Conservation (phyloP, 768 basidiomycete species). For the Podaxis sp. region DNA sequence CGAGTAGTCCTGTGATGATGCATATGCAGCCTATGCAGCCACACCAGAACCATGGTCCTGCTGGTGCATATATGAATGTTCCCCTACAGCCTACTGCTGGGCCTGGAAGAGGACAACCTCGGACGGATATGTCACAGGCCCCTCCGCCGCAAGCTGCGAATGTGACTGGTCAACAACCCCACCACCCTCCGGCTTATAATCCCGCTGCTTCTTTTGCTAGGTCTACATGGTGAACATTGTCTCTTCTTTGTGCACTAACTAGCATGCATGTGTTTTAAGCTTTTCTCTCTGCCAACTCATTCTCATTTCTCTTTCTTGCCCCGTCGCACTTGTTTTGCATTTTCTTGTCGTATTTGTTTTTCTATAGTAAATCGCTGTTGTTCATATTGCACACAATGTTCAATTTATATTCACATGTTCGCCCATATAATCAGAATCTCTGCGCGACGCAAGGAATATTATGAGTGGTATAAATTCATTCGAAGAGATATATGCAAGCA, state of each 20-base stretch:
- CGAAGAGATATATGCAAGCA: background rate
- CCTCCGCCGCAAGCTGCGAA: constrained; percentile 37
- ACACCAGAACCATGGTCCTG: constrained; percentile 41
- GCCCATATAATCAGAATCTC: constrained; percentile 1
- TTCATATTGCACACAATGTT: constrained; percentile 28
- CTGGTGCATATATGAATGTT: constrained; percentile 32
- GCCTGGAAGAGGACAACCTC: constrained; percentile 46
- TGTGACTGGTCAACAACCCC: constrained; percentile 24
- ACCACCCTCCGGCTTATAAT: constrained; percentile 12
- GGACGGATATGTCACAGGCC: constrained; percentile 38
- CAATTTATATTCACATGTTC: constrained; percentile 14
- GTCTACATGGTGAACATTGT: constrained; percentile 46
- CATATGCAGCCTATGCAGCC: constrained; percentile 48
- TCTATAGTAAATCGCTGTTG: constrained; percentile 34
- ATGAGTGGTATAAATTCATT: constrained; percentile 14
- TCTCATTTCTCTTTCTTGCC: constrained; percentile 25
- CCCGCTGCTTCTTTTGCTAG: constrained; percentile 37
- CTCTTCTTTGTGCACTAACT: constrained; percentile 17
- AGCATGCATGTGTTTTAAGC: constrained; percentile 25
- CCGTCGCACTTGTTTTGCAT: constrained; percentile 21
- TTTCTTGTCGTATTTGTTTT: constrained; percentile 33
- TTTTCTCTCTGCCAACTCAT: constrained; percentile 37
- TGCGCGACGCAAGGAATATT: constrained; percentile 5
- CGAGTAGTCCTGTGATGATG: constrained; percentile 67
- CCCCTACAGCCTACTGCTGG: constrained; percentile 18